phyloP scores from a whole-genome alignment of 2,329 filamentous ascomycete genomes.

The Apiospora malaysiana region DNA sequence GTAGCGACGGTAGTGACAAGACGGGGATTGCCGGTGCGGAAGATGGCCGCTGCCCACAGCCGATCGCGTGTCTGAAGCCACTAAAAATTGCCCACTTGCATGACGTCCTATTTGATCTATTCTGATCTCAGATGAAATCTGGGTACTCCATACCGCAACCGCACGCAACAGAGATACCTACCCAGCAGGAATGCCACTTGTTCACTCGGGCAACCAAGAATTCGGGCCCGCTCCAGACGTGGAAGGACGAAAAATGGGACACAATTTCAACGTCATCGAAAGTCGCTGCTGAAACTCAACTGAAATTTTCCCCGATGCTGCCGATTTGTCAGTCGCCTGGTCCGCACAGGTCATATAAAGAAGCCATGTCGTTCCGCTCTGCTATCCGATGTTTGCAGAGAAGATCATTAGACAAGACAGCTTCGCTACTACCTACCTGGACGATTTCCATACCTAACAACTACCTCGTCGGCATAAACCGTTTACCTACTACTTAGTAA shows the following conservation, averaged over 20 bases:
- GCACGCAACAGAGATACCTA: neutral
- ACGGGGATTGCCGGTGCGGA: conserved; percentile 7
- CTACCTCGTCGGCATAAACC: too few species aligned
- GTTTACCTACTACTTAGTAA: neutral
- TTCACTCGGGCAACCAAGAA: neutral
- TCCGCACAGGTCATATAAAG: neutral
- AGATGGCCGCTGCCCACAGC: neutral
- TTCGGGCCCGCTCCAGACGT: neutral
- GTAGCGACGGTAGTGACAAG: too few species aligned
- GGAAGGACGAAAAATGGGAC: neutral
- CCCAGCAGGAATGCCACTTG: neutral
- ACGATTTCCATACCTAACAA: neutral
- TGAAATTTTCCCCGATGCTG: neutral
- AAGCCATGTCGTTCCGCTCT: neutral
- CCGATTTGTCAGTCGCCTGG: neutral
- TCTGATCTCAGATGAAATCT: neutral
- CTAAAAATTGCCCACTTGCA: neutral
- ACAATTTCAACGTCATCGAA: neutral
- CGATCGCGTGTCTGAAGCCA: neutral
- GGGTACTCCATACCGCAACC: too few species aligned
- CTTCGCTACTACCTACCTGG: neutral
- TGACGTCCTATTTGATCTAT: neutral
- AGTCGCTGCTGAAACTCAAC: neutral
- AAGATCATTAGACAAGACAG: neutral
- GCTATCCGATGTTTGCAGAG: neutral